These are phyloP conservation scores for Parathielavia appendiculata DNA, from an alignment of 495 filamentous ascomycete genomes.

Conservation along the genomic window DNA sequence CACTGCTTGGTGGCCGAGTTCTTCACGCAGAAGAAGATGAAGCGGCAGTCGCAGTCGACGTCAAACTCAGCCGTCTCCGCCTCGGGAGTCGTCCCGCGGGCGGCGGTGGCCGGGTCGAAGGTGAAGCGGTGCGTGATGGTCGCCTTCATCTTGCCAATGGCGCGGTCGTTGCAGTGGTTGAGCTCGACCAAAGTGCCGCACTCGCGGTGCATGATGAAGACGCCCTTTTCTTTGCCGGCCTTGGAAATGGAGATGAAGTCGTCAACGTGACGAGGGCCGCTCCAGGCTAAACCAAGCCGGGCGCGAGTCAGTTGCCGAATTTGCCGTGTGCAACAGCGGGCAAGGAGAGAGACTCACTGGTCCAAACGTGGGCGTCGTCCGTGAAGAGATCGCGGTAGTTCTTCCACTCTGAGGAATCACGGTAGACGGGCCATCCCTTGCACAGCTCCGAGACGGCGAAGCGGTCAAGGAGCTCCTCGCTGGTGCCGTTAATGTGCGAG, in stretches of 20 bases:
- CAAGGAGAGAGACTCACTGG: constrained; percentile 35
- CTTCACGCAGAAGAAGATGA: constrained; percentile 58
- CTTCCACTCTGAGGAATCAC: constrained; percentile 61
- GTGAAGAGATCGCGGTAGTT: constrained; percentile 60
- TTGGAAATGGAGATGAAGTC: constrained; percentile 58
- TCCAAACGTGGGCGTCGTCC: constrained; percentile 55
- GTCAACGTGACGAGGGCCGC: constrained; percentile 46
- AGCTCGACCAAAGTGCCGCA: constrained; percentile 60
- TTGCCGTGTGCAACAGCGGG: background rate
- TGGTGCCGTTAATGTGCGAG: constrained; percentile 54
- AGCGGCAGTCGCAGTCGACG: constrained; percentile 59
- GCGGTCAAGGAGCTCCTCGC: constrained; percentile 46
- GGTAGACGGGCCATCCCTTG: constrained; percentile 63
- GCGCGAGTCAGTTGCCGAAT: background rate
- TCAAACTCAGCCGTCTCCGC: constrained; percentile 46
- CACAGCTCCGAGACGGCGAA: constrained; percentile 57
- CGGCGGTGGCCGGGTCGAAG: constrained; percentile 27
- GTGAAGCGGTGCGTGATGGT: constrained; percentile 63
- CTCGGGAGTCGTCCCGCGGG: background rate
- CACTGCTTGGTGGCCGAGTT: constrained; percentile 38
- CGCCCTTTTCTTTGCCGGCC: constrained; percentile 54
- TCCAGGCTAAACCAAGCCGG: constrained; percentile 43
- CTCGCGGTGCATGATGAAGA: constrained; percentile 64
- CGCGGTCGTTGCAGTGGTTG: constrained; percentile 40
- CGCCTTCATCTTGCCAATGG: constrained; percentile 67